phyloP scores from a whole-genome alignment of 2,329 filamentous ascomycete genomes.

The Ophiocordyceps camponoti-rufipedis region DNA sequence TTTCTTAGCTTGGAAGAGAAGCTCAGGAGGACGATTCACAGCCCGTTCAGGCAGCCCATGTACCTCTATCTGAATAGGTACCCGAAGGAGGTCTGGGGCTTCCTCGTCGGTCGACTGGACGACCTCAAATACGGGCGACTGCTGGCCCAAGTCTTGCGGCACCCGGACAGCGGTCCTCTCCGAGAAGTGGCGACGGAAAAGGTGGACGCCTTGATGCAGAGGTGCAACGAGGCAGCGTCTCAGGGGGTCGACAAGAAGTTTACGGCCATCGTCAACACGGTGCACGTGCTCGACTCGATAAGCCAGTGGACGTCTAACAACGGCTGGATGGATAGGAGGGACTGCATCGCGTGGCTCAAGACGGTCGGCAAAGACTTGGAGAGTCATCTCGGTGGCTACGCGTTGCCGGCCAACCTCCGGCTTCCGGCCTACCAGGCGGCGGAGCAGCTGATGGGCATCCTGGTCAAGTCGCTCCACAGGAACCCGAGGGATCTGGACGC shows the following conservation, averaged over 20 bases:
- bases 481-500: conserved; percentile 64
- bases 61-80: conserved; percentile 92
- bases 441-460: conserved; percentile 71
- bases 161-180: conserved; percentile 56
- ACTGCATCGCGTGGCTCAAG: conserved; percentile 41
- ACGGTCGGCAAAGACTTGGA: conserved; percentile 63
- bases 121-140: conserved; percentile 81
- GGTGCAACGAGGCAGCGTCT: conserved; percentile 42
- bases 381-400: conserved; percentile 50
- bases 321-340: conserved; percentile 54
- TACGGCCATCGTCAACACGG: conserved; percentile 63
- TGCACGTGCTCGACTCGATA: conserved; percentile 70
- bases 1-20: conserved; percentile 79
- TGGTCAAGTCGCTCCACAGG: conserved; percentile 61
- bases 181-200: conserved; percentile 59
- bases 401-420: conserved; percentile 52
- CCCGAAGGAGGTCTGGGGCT: conserved; percentile 67
- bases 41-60: conserved; percentile 77
- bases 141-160: conserved; percentile 67
- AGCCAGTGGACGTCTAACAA: conserved; percentile 45
- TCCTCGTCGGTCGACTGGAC: conserved; percentile 62
- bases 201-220: conserved; percentile 51
- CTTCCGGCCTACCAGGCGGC: conserved; percentile 77
- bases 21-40: conserved; percentile 71
- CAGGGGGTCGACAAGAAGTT: conserved; percentile 52